Base-by-base conservation (phyloP, 495 filamentous ascomycete species). In the Corynascus novoguineensis region DNA sequence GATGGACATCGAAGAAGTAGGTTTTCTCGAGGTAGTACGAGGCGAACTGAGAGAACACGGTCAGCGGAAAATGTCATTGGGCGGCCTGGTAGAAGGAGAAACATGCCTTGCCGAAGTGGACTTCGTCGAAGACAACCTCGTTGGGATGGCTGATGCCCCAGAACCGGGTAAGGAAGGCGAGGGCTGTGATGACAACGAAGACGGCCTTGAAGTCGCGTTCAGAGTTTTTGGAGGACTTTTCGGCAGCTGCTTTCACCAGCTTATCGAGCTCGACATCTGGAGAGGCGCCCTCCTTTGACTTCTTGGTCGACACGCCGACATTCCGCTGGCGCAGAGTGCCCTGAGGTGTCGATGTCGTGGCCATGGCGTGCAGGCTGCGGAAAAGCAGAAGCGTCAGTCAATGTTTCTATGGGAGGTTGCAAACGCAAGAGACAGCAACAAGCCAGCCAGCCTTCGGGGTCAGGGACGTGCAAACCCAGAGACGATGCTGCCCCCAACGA, bases 1-100 rank as follows among this genome's bases (percentile, higher is more conserved):
- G 93, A 72, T 99, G 93, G 42, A 99, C 93, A 79, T 99, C 93
- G 82, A 99, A 99, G 82, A 99, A 99, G 76, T 97, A 99, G 28
- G 90, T 97, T 68, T 90, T 86, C 75, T 97, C 86, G 35, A 99
- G 85, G 67, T 99, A 99, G 73, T 97, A 95, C 14, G 90, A 95
- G 55, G 90, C 91, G 67, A 96, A 96, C 90, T 96, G 51, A 14
- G 25, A 32, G 11, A 37, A 9, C 10, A 22, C 25, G 12, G 58
- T 66, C 37, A 64, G 61, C 24, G 2, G 24, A 8, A 28, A 1
- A 3, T 28, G n/a, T 37, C 59, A 41, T 24, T 27, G 40, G 40
- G 37, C 3, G 38, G 50, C 21, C n/a, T n/a, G n/a, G n/a, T 4
- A 34, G 12, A 17, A 8, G 29, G 27, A 53, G 52, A 24, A 22